phyloP scores from a whole-genome alignment of 345 rosid species.

The Anacardium occidentale region DNA sequence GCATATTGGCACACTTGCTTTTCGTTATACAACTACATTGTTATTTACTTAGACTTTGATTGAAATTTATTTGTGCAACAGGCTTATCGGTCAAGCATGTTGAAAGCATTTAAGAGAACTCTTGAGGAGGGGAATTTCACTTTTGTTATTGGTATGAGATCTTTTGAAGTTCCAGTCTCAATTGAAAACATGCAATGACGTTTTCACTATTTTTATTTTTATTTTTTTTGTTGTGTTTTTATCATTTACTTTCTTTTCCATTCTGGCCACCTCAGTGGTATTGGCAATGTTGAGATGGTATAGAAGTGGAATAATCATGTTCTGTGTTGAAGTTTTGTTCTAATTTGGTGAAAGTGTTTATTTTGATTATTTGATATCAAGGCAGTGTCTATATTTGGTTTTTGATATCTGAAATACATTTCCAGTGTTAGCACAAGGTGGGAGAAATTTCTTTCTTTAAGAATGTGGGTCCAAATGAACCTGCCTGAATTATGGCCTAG shows the following conservation, averaged over 20 bases:
- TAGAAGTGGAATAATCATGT: conserved; percentile 30
- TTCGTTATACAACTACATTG: neutral
- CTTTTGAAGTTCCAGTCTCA: conserved; percentile 12
- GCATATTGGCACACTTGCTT: conserved; percentile 2
- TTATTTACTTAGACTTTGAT: conserved; percentile 6
- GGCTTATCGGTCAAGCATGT: conserved; percentile 93
- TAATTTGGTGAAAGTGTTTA: conserved; percentile 28
- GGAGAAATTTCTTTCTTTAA: conserved; percentile 7
- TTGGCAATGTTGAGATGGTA: conserved; percentile 24
- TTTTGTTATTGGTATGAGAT: conserved; percentile 72
- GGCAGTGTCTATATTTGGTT: conserved; percentile 23
- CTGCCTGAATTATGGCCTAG: conserved; percentile 30
- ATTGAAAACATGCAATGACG: neutral
- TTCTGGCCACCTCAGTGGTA: conserved; percentile 9
- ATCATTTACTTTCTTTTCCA: neutral
- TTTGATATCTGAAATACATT: conserved; percentile 21
- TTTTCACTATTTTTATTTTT: neutral
- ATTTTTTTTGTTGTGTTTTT: neutral
- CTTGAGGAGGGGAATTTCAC: conserved; percentile 87
- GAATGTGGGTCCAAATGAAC: conserved; percentile 14
- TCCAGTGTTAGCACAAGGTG: conserved; percentile 12
- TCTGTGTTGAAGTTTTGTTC: conserved; percentile 20
- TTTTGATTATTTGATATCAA: conserved; percentile 31
- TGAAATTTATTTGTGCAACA: conserved; percentile 26
- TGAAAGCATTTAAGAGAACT: conserved; percentile 88